phyloP scores from a whole-genome alignment of 495 filamentous ascomycete genomes.

The Tuber brumale region DNA sequence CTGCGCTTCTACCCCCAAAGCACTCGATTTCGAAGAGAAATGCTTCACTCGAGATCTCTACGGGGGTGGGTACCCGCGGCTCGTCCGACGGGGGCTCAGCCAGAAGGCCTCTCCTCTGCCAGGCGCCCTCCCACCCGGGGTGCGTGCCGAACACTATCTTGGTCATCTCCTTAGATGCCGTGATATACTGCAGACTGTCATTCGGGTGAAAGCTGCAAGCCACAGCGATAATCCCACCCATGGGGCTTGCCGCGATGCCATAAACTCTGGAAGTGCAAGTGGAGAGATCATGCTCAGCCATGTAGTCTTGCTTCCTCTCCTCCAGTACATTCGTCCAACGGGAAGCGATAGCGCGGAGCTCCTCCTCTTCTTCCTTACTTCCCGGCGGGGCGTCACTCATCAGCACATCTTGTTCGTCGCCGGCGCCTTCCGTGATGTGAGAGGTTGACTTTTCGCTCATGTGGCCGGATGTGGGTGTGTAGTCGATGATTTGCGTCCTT shows the following conservation, averaged over 20 bases:
- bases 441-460: slow-evolving; percentile 26
- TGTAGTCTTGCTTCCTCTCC: slow-evolving; percentile 41
- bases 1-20: slow-evolving; percentile 27
- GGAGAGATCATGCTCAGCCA: slow-evolving; percentile 39
- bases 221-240: slow-evolving; percentile 40
- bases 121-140: slow-evolving; percentile 29
- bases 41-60: slow-evolving; percentile 29
- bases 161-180: slow-evolving; percentile 36
- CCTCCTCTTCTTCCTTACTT: slow-evolving; percentile 30
- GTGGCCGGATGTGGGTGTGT: slow-evolving; percentile 31
- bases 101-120: slow-evolving; percentile 30
- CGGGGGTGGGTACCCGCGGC: slow-evolving; percentile 33
- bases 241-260: slow-evolving; percentile 38
- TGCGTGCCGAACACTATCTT: slow-evolving; percentile 39
- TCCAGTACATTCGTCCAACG: slow-evolving; percentile 35
- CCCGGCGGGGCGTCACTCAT: slow-evolving; percentile 24
- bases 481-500: slow-evolving; percentile 36
- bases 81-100: slow-evolving; percentile 19
- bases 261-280: slow-evolving; percentile 36
- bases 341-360: slow-evolving; percentile 32
- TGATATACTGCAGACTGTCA: slow-evolving; percentile 41
- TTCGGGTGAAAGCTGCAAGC: slow-evolving; percentile 40
- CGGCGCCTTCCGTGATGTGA: slow-evolving; percentile 31
- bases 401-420: slow-evolving; percentile 24
- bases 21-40: slow-evolving; percentile 34